Evolutionary conservation across 2,329 filamentous ascomycete genomes (phyloP), one percentile per base, ranked within the genome.

Genomic region (Seiridium cupressi): DNA sequence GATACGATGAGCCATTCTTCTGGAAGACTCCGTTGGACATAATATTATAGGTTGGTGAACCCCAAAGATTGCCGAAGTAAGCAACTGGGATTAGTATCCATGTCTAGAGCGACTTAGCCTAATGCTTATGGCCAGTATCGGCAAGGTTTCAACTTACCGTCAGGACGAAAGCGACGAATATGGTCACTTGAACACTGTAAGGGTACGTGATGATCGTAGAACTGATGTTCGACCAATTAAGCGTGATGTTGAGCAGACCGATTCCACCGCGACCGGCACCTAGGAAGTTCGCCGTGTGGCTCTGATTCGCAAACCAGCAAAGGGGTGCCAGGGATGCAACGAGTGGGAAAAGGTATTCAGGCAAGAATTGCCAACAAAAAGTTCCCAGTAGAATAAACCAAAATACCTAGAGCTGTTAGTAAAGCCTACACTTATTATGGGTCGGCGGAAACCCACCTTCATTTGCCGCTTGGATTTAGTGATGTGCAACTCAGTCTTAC

Each of bases 211-310:
- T 79, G 56, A 88, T 80, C 62, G 83, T 87, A 3, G 84, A 84
- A 84, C 80, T 79, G 55, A 88, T 80, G 62, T 83, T 87, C 3
- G 84, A 84, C 84, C 84, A 88, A 64, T 88, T 81, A 18, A 88
- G 72, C 1, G 80, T 81, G 1, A 87, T 72, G 60, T 87, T 88
- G 44, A 88, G 70, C 61, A 87, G 80, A 0, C 84, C 84, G 82
- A 87, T 86, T 4, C 84, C 84, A 3, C 85, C 84, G n/a, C 86
- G 78, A 0, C 85, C 85, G 4, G 81, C 80, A 1, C 85, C 84
- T 18, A 88, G 73, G 64, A 87, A 88, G 65, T 87, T 88, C 62
- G 83, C 84, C 0, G 81, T 76, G 2, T 77, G 70, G 64, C 86
- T 87, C 13, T 77, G 76, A 1, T 84, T 84, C 2, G 85, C 84